phyloP scores from a whole-genome alignment of 2,329 filamentous ascomycete species.

The Xylaria sp. region DNA sequence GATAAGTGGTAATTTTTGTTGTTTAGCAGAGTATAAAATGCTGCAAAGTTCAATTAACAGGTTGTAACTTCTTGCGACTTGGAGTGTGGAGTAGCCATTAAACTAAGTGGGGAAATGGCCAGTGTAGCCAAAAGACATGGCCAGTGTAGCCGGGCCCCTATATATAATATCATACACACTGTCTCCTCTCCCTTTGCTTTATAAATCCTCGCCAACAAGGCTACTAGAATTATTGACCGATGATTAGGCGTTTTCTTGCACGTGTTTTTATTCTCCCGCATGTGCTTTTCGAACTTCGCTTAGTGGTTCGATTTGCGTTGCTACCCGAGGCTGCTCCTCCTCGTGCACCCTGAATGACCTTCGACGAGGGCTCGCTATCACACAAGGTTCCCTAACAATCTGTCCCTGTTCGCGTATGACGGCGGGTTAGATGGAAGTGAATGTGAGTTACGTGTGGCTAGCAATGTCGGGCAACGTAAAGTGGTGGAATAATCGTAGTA shows the following conservation, averaged over 20 bases:
- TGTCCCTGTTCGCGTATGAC: background rate
- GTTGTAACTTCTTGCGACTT: no score
- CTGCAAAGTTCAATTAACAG: no score
- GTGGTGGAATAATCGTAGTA: background rate
- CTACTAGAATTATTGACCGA: background rate
- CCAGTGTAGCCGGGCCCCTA: no score
- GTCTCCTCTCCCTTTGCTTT: background rate
- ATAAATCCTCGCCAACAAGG: background rate
- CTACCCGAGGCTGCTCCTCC: no score
- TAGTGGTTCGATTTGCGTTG: background rate
- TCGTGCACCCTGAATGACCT: no score
- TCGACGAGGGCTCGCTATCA: background rate
- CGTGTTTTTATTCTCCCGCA: background rate
- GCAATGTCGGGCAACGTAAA: background rate
- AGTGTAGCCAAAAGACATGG: no score
- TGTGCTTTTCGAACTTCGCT: background rate
- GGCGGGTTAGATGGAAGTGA: background rate
- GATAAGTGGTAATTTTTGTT: no score
- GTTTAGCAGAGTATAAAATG: no score
- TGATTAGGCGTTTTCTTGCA: background rate
- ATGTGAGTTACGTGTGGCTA: background rate
- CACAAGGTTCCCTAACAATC: background rate
- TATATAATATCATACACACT: no score
- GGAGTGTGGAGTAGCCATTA: no score
- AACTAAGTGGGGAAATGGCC: no score